Evolutionary conservation across 257 asterid species (phyloP).

Genomic region (Forsythia suspensa): DNA sequence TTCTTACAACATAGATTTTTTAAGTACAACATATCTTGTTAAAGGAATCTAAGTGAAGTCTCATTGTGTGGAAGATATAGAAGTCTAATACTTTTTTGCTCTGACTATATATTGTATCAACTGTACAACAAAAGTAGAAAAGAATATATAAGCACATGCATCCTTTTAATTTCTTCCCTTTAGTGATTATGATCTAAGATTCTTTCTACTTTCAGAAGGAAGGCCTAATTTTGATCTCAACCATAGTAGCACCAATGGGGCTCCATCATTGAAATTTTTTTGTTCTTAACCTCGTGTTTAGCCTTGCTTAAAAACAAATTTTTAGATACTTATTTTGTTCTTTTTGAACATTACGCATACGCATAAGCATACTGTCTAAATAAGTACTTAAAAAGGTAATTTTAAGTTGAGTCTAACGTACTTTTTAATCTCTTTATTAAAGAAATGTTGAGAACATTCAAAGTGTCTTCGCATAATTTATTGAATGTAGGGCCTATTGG

Average conservation of each 20-base stretch:
- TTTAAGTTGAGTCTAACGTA: neutral
- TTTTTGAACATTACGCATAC: neutral
- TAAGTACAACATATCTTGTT: conserved; percentile 18
- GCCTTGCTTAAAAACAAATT: no score
- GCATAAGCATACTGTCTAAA: neutral
- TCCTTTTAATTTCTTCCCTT: neutral
- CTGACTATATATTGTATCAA: neutral
- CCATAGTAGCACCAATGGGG: neutral
- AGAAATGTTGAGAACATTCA: neutral
- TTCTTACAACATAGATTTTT: conserved; percentile 5
- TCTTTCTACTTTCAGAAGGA: conserved; percentile 30
- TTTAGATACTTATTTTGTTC: neutral
- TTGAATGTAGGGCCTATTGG: neutral
- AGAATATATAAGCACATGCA: conserved; percentile 5
- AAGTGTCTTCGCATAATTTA: neutral
- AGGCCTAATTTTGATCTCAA: conserved; percentile 21
- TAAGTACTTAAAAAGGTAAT: neutral
- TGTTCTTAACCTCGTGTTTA: neutral
- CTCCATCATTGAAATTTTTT: neutral
- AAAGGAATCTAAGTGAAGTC: conserved; percentile 14
- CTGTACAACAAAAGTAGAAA: neutral
- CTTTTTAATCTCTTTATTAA: neutral
- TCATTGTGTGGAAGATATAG: conserved; percentile 30
- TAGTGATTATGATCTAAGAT: conserved; percentile 14
- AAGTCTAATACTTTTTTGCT: neutral